A percentile compares a stretch with the other conserved stretches of the same genome.
Evolutionary conservation across 1,284 basidiomycete species (phyloP).

Genomic region (Malassezia yamatoensis): DNA sequence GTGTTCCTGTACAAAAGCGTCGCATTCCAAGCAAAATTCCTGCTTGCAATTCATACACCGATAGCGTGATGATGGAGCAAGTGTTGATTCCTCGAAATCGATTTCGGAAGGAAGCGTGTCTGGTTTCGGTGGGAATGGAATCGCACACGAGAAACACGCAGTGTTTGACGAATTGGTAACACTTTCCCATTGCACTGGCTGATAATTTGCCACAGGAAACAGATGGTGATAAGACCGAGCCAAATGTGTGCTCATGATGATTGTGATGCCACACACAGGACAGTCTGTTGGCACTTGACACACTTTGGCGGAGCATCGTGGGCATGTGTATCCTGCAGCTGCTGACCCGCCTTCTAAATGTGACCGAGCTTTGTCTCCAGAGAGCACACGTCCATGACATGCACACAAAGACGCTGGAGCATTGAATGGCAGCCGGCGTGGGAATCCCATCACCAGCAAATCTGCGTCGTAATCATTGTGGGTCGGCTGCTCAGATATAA

Average conservation of each 20-base stretch:
- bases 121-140: conserved; percentile 22
- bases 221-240: conserved; percentile 89
- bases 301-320: conserved; percentile 78
- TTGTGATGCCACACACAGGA: conserved; percentile 89
- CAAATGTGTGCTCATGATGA: conserved; percentile 92
- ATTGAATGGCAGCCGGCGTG: conserved; percentile 31
- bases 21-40: conserved; percentile 46
- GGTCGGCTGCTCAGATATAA: conserved; percentile 18
- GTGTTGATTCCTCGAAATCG: conserved; percentile 19
- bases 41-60: conserved; percentile 27
- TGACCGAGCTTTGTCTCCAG: conserved; percentile 44
- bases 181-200: conserved; percentile 52
- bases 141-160: conserved; percentile 27
- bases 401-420: conserved; percentile 56
- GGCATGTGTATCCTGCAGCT: conserved; percentile 75
- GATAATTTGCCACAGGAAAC: conserved; percentile 74
- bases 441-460: conserved; percentile 98
- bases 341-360: not conserved
- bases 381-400: conserved; percentile 80
- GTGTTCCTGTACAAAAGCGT: conserved; percentile 41
- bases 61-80: conserved; percentile 37
- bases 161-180: not conserved
- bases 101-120: conserved; percentile 8
- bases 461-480: conserved; percentile 48
- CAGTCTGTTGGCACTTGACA: conserved; percentile 98